These are phyloP conservation scores for Elsinoe batatas DNA, from an alignment of 2,329 filamentous ascomycete species.

Conservation along the genomic window DNA sequence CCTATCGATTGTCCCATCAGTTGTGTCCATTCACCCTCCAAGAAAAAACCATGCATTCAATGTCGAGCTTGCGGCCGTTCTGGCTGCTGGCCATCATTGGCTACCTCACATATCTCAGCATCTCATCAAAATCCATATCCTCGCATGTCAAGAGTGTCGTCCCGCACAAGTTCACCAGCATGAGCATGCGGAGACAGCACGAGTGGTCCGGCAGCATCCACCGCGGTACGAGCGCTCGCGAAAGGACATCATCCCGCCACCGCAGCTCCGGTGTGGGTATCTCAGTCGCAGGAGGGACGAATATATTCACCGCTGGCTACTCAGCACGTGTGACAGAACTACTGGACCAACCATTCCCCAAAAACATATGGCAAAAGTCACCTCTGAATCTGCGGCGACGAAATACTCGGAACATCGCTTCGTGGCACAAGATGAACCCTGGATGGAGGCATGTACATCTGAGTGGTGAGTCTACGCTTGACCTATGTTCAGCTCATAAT, in stretches of 20 bases:
- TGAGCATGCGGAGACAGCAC: not conserved
- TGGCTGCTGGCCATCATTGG: not conserved
- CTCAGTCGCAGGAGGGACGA: not conserved
- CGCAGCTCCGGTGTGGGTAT: not conserved
- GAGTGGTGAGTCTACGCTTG: not conserved
- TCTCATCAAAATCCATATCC: not conserved
- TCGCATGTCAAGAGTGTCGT: not conserved
- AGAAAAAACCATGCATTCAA: not conserved
- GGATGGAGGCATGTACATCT: not conserved
- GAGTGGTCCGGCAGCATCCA: no score
- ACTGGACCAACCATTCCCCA: not conserved
- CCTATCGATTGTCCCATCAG: no score
- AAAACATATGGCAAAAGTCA: conserved; percentile 4
- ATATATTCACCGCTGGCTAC: not conserved
- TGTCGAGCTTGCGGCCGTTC: not conserved
- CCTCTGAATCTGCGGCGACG: not conserved
- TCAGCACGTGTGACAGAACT: not conserved
- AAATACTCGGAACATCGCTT: not conserved
- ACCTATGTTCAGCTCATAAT: no score
- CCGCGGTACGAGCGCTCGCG: no score
- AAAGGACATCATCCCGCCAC: no score
- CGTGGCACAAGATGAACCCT: not conserved
- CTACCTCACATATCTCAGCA: not conserved
- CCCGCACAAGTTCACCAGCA: not conserved
- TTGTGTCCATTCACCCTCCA: no score